These are phyloP conservation scores for Grigorovia transvaalensis DNA, from an alignment of 805 yeast species.

Conservation along the genomic window DNA sequence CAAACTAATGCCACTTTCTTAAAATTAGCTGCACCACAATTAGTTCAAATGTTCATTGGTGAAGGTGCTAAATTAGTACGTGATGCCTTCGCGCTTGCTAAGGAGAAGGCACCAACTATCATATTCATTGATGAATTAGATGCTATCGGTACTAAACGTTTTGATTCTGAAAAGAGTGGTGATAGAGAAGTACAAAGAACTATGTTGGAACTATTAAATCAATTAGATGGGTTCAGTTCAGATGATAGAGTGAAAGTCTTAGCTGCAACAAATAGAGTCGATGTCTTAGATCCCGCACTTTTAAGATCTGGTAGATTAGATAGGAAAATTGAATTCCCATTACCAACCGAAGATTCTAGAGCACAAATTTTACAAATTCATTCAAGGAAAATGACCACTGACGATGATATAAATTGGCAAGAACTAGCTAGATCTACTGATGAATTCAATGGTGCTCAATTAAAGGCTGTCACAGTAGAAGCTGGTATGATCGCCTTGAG, in stretches of 20 bases:
- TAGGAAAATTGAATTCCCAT: constrained; percentile 94
- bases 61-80: constrained; percentile 97
- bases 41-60: constrained; percentile 97
- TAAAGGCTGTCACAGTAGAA: constrained; percentile 97
- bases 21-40: constrained; percentile 94
- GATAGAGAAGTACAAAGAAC: constrained; percentile 99
- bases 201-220: constrained; percentile 94
- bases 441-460: constrained; percentile 97
- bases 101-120: constrained; percentile 96
- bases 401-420: constrained; percentile 89
- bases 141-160: constrained; percentile 97
- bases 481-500: constrained; percentile 99
- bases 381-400: constrained; percentile 92
- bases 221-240: constrained; percentile 94
- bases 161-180: constrained; percentile 94
- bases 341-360: constrained; percentile 95
- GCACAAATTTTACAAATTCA: constrained; percentile 95
- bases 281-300: constrained; percentile 95
- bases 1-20: constrained; percentile 96
- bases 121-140: constrained; percentile 97
- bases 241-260: constrained; percentile 95
- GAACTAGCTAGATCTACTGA: constrained; percentile 97
- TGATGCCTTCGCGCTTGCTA: constrained; percentile 94
- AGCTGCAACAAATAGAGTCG: constrained; percentile 98
- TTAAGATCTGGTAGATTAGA: constrained; percentile 96